A percentile compares a stretch with the other conserved stretches of the same genome.
Conservation (phyloP, 2,329 filamentous ascomycete genomes). For the Rutstroemia sydowiana region DNA sequence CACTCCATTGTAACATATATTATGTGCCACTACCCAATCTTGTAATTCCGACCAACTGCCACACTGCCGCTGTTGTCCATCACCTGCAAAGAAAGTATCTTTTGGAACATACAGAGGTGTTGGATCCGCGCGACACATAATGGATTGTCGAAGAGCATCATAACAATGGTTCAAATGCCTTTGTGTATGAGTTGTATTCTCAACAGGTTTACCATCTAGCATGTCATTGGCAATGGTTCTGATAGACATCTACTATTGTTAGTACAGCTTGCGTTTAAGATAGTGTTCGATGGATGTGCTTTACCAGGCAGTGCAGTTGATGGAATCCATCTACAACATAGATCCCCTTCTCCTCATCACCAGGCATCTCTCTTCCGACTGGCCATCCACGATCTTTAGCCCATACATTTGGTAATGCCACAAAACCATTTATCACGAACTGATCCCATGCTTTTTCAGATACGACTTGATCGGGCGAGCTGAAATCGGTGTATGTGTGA, state of each 20-base stretch:
- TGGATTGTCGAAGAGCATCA: neutral
- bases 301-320: neutral
- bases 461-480: too few species aligned
- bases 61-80: neutral
- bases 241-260: too few species aligned
- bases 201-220: too few species aligned
- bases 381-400: neutral
- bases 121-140: neutral
- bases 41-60: neutral
- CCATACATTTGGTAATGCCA: neutral
- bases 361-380: neutral
- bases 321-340: neutral
- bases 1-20: too few species aligned
- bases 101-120: neutral
- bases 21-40: too few species aligned
- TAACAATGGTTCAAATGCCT: neutral
- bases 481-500: too few species aligned
- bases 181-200: too few species aligned
- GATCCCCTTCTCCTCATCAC: neutral
- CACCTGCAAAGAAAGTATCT: neutral
- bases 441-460: too few species aligned
- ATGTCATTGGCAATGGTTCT: too few species aligned
- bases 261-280: too few species aligned
- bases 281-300: neutral
- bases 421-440: too few species aligned